Conservation (phyloP, 1,284 basidiomycete genomes). For the Cryptococcus sp. region DNA sequence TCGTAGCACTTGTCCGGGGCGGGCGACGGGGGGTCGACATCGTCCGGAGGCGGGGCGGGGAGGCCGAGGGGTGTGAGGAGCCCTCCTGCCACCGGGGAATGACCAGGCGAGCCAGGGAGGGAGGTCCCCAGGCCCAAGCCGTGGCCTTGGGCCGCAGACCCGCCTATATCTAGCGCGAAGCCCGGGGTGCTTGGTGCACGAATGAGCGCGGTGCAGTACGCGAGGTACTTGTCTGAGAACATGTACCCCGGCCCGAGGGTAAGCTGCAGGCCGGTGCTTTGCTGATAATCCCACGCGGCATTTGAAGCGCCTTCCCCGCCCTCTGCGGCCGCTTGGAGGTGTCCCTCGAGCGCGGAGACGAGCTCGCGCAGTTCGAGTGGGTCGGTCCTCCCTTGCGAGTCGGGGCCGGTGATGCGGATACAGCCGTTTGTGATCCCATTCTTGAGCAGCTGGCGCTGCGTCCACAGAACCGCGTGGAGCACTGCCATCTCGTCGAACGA, state of each 20-base stretch:
- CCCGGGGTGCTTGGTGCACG: constrained; percentile 26
- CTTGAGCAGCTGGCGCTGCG: constrained; percentile 62
- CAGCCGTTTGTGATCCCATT: constrained; percentile 65
- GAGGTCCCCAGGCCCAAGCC: too few species aligned
- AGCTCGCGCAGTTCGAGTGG: constrained; percentile 61
- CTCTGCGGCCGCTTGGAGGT: constrained; percentile 42
- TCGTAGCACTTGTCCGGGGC: constrained; percentile 57
- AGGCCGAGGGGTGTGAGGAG: constrained; percentile 12
- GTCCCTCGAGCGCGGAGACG: constrained; percentile 56
- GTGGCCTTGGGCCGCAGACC: too few species aligned
- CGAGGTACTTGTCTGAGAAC: constrained; percentile 64
- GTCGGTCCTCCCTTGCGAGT: constrained; percentile 41
- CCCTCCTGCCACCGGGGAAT: constrained; percentile 12
- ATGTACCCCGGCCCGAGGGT: constrained; percentile 52
- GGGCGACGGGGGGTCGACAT: constrained; percentile 12
- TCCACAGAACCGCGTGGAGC: constrained; percentile 59
- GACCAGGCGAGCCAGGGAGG: constrained; percentile 7
- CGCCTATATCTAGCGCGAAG: too few species aligned
- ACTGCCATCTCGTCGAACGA: constrained; percentile 68
- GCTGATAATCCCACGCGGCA: constrained; percentile 25
- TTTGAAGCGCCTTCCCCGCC: constrained; percentile 18
- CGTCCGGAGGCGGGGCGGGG: background rate
- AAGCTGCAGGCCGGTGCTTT: constrained; percentile 11
- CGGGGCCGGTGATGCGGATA: constrained; percentile 47
- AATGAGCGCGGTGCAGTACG: constrained; percentile 51